phyloP scores from a whole-genome alignment of 306 rosid genomes.

The Lathyrus oleraceus region DNA sequence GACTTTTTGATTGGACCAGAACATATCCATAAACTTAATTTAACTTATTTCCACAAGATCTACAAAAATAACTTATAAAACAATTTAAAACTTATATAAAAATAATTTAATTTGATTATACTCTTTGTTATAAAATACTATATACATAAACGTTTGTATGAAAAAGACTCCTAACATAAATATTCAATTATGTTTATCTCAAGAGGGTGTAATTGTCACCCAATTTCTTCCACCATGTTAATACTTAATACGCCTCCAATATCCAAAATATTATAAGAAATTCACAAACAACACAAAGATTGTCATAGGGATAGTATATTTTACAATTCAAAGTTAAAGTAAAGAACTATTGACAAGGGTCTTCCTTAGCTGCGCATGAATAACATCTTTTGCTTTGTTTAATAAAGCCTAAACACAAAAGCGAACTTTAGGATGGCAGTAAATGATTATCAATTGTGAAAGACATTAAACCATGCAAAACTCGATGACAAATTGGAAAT shows the following conservation, averaged over 20 bases:
- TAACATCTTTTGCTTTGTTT: constrained; percentile 22
- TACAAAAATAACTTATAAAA: not conserved
- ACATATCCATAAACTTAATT: too few relatives aligned
- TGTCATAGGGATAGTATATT: not conserved
- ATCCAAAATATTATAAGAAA: not conserved
- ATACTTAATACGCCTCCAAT: not conserved
- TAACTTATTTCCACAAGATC: not conserved
- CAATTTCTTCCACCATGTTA: not conserved
- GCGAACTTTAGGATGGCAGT: constrained; percentile 20
- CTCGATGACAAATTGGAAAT: constrained; percentile 10
- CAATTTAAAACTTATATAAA: not conserved
- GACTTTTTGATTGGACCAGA: too few relatives aligned
- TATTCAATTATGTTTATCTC: too few relatives aligned
- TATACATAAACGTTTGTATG: too few relatives aligned
- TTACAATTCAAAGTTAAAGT: constrained; percentile 13
- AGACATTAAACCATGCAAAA: constrained; percentile 23
- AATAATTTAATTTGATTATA: too few relatives aligned
- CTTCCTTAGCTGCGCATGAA: not conserved
- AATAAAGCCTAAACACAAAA: constrained; percentile 32
- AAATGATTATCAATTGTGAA: constrained; percentile 34
- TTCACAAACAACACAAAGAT: not conserved
- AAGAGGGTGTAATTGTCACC: not conserved
- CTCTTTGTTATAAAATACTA: not conserved
- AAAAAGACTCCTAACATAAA: not conserved
- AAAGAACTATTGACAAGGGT: not conserved